These are phyloP conservation scores for Sarocladiaceae sp. DNA, from an alignment of 2,329 filamentous ascomycete genomes.

Conservation along the genomic window DNA sequence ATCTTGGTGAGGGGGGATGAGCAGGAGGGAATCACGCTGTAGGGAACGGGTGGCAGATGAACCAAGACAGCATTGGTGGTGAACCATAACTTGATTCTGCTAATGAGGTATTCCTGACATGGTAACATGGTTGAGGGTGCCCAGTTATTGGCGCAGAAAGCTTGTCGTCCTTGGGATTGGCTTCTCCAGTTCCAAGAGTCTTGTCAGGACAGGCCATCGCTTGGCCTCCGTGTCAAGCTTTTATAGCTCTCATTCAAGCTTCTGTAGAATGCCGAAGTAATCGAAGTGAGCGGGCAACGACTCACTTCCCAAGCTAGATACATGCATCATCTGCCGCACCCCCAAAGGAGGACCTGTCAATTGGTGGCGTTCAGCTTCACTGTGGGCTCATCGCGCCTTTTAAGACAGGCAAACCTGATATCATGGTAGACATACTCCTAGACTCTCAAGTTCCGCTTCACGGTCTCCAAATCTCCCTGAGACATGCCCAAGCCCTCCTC, in stretches of 20 bases:
- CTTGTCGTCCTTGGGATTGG: too few relatives aligned
- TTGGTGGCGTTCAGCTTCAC: too few relatives aligned
- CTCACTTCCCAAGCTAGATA: too few relatives aligned
- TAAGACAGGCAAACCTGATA: not conserved
- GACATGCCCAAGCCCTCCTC: conserved; percentile 37
- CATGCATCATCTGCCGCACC: too few relatives aligned
- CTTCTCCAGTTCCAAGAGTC: not conserved
- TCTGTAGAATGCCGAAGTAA: too few relatives aligned
- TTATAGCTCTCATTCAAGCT: too few relatives aligned
- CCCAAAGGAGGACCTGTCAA: too few relatives aligned
- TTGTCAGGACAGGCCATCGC: not conserved
- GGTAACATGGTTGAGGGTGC: not conserved
- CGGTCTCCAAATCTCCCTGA: conserved; percentile 35
- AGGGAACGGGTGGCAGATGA: conserved; percentile 3
- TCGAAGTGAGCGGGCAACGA: too few relatives aligned
- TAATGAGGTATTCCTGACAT: not conserved
- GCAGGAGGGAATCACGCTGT: conserved; percentile 9
- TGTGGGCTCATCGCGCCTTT: not conserved
- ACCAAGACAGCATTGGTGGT: not conserved
- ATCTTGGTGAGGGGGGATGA: not conserved
- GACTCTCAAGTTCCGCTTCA: conserved; percentile 38
- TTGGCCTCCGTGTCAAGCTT: too few relatives aligned
- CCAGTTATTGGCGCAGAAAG: too few relatives aligned
- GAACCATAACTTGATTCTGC: conserved; percentile 1
- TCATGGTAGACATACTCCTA: not conserved